Evolutionary conservation across 1,284 basidiomycete genomes (phyloP), one percentile per base, ranked within the genome.

Genomic region (Naganishia liquefaciens): DNA sequence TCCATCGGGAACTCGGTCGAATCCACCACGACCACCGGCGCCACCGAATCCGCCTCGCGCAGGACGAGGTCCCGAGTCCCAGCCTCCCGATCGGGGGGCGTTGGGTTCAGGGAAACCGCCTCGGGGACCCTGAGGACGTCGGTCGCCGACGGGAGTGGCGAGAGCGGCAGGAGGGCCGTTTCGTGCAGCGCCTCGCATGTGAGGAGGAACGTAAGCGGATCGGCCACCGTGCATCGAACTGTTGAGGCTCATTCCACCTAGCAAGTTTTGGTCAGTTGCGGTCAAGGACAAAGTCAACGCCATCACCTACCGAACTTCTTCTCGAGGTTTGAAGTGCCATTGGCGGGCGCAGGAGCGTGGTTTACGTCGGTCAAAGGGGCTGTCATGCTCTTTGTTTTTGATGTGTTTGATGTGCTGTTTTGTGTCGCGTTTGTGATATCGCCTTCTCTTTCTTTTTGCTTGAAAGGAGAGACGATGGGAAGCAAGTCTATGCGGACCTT

Each of bases 131-230:
- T 68, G 64, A 39, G 66, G 79, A 19, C 42, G 50, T 61, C 51
- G 57, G 7, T 49, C 57, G 62, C 82, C 73, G 83, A 78, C 64
- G 52, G 74, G 70, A 72, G 88, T 84, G 78, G 85, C 85, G 85
- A 86, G 64, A 49, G 63, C 69, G 68, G 69, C 88, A 64, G 68
- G 72, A 70, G 71, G 69, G 15, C 54, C 47, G 51, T 42, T 44
- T 42, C 43, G 62, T 53, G 84, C 86, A 86, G 87, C 88, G 84
- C 82, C 89, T 87, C 84, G 91, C 79, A 82, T 71, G 74, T 95
- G 92, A 77, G 93, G 93, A 73, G 93, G 93, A 72, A 96, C 89
- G 82, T 96, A 96, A 71, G 92, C 87, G 75, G 89, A 86, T 83
- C 88, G 88, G 37, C 51, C 60, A 33, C 43, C 53, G 50, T 62